A percentile compares a stretch with the other conserved stretches of the same genome.
Conservation (phyloP, 2,329 filamentous ascomycete species). For the Ilyonectria robusta region DNA sequence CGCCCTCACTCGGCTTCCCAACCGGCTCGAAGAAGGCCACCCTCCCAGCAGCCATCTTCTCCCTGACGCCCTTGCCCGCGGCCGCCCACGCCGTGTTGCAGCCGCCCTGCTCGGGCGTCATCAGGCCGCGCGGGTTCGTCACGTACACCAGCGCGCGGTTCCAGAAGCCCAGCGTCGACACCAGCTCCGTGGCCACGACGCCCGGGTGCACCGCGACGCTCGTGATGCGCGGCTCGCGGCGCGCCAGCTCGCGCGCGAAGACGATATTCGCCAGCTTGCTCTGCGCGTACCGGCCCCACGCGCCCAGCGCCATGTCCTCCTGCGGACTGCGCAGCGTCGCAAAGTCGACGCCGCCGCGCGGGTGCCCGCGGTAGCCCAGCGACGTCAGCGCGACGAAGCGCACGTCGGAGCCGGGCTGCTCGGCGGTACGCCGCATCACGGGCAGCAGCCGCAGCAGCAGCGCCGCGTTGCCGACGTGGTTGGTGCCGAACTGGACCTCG, state of each 20-base stretch:
- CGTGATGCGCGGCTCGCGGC: conserved; percentile 58
- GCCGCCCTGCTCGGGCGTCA: conserved; percentile 49
- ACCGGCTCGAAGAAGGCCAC: conserved; percentile 50
- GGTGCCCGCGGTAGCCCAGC: conserved; percentile 44
- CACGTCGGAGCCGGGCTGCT: conserved; percentile 32
- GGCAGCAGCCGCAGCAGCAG: conserved; percentile 54
- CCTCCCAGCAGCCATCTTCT: conserved; percentile 29
- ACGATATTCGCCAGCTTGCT: conserved; percentile 66
- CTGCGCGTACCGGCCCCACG: conserved; percentile 64
- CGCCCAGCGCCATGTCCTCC: conserved; percentile 48
- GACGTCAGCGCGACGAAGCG: conserved; percentile 49
- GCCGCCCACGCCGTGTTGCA: conserved; percentile 53
- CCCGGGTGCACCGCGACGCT: conserved; percentile 66
- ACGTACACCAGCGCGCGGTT: conserved; percentile 45
- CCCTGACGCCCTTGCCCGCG: conserved; percentile 36
- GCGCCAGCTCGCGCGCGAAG: conserved; percentile 61
- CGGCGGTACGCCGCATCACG: conserved; percentile 39
- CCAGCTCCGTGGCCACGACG: conserved; percentile 50
- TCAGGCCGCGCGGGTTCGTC: conserved; percentile 38
- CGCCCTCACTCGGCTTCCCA: conserved; percentile 36
- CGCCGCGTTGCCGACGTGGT: conserved; percentile 51
- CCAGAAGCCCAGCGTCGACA: conserved; percentile 41
- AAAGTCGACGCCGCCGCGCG: conserved; percentile 48
- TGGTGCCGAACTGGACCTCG: conserved; percentile 54
- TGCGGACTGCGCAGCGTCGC: conserved; percentile 47